A percentile compares a stretch with the other conserved stretches of the same genome.
Evolutionary conservation across 2,329 filamentous ascomycete species (phyloP).

Genomic region (Ophiostoma sp.): DNA sequence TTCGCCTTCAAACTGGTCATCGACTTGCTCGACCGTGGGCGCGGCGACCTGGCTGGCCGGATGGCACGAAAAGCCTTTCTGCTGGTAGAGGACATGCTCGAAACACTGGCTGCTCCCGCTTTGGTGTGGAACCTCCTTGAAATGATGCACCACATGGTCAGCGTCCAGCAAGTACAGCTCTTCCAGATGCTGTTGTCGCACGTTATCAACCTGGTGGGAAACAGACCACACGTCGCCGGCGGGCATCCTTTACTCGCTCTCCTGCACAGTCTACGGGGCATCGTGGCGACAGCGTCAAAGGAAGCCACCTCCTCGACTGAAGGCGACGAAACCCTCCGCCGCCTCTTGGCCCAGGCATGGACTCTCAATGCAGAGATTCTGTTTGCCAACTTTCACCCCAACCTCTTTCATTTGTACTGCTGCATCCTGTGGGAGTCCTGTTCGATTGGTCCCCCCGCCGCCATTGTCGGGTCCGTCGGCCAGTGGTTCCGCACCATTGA

Average conservation of each 20-base stretch:
- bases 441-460: not conserved
- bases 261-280: conserved; percentile 22
- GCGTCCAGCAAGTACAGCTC: not conserved
- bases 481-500: conserved; percentile 22
- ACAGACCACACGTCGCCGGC: not conserved
- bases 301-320: not conserved
- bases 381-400: conserved; percentile 25
- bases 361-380: conserved; percentile 30
- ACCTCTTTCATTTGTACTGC: conserved; percentile 28
- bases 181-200: conserved; percentile 15
- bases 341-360: conserved; percentile 29
- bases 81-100: conserved; percentile 29
- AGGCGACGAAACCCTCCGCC: not conserved
- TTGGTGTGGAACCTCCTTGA: conserved; percentile 12
- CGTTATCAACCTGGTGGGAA: not conserved
- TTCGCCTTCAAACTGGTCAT: conserved; percentile 29
- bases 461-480: not conserved
- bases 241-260: not conserved
- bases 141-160: conserved; percentile 1
- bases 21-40: conserved; percentile 27
- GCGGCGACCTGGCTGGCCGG: conserved; percentile 31
- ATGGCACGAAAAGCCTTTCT: conserved; percentile 32
- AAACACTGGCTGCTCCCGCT: conserved; percentile 25
- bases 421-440: conserved; percentile 30
- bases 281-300: conserved; percentile 11